These are phyloP conservation scores for Endocalyx cinctus DNA, from an alignment of 2,329 filamentous ascomycete species.

Conservation along the genomic window DNA sequence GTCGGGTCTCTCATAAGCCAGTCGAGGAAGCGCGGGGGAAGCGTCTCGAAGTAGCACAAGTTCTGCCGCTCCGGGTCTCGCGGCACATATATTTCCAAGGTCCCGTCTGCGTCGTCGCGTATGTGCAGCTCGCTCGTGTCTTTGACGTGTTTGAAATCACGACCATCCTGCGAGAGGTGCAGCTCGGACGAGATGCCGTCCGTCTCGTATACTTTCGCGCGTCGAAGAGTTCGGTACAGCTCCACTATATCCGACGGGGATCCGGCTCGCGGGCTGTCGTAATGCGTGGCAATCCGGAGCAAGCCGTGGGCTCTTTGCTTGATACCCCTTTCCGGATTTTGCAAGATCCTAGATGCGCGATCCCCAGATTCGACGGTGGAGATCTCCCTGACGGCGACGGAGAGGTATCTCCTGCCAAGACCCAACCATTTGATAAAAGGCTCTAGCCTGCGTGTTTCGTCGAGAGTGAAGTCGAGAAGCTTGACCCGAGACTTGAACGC, in stretches of 20 bases:
- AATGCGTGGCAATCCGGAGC: constrained; percentile 25
- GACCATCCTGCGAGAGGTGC: constrained; percentile 5
- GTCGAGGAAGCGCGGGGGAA: constrained; percentile 15
- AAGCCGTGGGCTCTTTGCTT: constrained; percentile 25
- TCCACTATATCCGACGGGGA: constrained; percentile 3
- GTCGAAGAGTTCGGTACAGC: constrained; percentile 20
- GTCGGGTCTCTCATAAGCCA: constrained; percentile 29
- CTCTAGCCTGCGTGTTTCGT: constrained; percentile 25
- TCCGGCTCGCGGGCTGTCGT: constrained; percentile 18
- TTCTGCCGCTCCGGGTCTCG: constrained; percentile 10
- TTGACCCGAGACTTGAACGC: constrained; percentile 25
- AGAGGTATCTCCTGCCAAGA: constrained; percentile 28
- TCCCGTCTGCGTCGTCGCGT: constrained; percentile 14
- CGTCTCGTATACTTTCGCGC: constrained; percentile 24
- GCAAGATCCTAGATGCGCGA: constrained; percentile 13
- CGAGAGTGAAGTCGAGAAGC: constrained; percentile 30
- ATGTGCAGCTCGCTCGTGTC: constrained; percentile 20
- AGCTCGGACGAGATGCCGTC: constrained; percentile 6
- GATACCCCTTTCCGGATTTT: constrained; percentile 21
- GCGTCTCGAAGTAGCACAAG: neutral
- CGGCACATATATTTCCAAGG: constrained; percentile 27
- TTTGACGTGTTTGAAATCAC: neutral
- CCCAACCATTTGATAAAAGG: constrained; percentile 30
- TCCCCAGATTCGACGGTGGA: constrained; percentile 18
- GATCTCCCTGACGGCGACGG: constrained; percentile 27